Percentiles rank a stretch among this genome's conserved stretches.
Conservation (phyloP, 768 basidiomycete genomes). For the Paxillus ammoniavirescens region DNA sequence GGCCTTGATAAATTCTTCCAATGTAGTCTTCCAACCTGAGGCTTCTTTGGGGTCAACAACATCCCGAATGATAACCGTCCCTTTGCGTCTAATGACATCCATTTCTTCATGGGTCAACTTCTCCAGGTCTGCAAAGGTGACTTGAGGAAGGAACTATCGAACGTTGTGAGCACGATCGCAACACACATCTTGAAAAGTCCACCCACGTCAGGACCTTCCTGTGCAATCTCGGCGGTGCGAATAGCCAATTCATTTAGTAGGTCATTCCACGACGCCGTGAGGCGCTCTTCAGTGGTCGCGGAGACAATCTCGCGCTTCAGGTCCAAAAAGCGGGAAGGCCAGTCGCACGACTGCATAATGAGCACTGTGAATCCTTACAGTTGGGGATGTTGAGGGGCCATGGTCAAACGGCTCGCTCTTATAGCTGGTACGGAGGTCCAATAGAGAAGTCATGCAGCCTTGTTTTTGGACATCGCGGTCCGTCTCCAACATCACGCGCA, state of each 20-base stretch:
- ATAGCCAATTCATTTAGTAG: constrained; percentile 50
- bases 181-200: no score
- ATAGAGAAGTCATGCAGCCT: not conserved
- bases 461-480: not conserved
- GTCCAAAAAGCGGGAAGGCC: constrained; percentile 47
- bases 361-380: not conserved
- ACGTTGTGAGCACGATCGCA: not conserved
- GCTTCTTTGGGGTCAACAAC: constrained; percentile 60
- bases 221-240: constrained; percentile 43
- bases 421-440: constrained; percentile 4
- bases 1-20: constrained; percentile 53
- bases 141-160: constrained; percentile 57
- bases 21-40: constrained; percentile 51
- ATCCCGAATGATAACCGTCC: constrained; percentile 59
- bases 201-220: constrained; percentile 49
- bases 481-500: constrained; percentile 2
- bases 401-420: constrained; percentile 5
- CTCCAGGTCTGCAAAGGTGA: constrained; percentile 54
- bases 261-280: constrained; percentile 57
- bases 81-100: constrained; percentile 49
- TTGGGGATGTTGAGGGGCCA: not conserved
- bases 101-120: constrained; percentile 45
- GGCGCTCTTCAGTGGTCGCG: constrained; percentile 45
- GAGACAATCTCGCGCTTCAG: constrained; percentile 57
- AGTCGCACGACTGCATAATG: constrained; percentile 11